Evolutionary conservation across 768 basidiomycete species (phyloP).

Genomic region (Lactifluus hygrophoroides): DNA sequence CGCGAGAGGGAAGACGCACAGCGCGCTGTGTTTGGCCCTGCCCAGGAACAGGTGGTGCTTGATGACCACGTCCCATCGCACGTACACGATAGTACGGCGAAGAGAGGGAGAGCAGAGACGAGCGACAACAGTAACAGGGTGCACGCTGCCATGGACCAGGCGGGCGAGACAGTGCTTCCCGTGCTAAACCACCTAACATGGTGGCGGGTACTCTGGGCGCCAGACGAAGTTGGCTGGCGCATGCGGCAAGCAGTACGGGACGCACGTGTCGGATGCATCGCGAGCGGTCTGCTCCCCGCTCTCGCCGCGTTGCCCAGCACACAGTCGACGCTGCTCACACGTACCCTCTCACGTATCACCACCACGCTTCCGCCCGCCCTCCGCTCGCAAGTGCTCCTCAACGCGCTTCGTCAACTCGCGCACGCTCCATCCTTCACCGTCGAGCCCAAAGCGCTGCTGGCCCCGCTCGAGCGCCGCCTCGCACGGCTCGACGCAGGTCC

Average conservation of each 20-base stretch:
- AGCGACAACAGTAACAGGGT: background rate
- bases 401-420: constrained; percentile 19
- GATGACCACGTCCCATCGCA: background rate
- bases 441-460: constrained; percentile 11
- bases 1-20: background rate
- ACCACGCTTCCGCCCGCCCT: constrained; percentile 12
- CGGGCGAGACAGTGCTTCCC: constrained; percentile 3
- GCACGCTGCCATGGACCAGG: constrained; percentile 1
- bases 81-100: background rate
- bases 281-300: constrained; percentile 6
- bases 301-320: constrained; percentile 10
- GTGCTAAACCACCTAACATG: constrained; percentile 6
- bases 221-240: constrained; percentile 19
- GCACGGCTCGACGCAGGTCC: constrained; percentile 12
- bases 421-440: constrained; percentile 13
- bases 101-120: background rate
- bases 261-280: constrained; percentile 12
- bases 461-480: constrained; percentile 16
- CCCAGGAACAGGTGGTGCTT: background rate
- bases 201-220: constrained; percentile 14
- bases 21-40: constrained; percentile 7
- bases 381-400: constrained; percentile 20
- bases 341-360: constrained; percentile 1
- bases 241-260: constrained; percentile 5
- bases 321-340: background rate